phyloP scores from a whole-genome alignment of 352 stramenopile genomes.

The Pythium rishiriense region DNA sequence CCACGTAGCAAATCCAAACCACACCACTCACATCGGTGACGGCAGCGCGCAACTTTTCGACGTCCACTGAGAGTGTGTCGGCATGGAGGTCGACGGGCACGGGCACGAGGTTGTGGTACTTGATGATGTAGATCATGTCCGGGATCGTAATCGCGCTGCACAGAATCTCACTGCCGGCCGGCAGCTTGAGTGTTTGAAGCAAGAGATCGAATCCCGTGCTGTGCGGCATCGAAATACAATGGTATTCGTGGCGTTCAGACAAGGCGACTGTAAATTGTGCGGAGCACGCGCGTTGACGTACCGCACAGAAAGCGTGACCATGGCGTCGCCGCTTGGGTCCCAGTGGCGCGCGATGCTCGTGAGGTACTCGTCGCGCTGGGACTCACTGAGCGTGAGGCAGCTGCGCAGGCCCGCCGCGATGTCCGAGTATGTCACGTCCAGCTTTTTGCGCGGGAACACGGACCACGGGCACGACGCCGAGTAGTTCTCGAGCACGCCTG shows the following conservation, averaged over 20 bases:
- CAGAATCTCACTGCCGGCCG: slow-evolving; percentile 64
- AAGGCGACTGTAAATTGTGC: background rate
- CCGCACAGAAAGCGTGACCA: slow-evolving; percentile 77
- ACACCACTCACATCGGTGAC: slow-evolving; percentile 39
- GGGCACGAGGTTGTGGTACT: slow-evolving; percentile 72
- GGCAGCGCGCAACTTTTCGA: slow-evolving; percentile 41
- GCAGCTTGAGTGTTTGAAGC: slow-evolving; percentile 73
- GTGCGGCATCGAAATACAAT: background rate
- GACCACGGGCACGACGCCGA: slow-evolving; percentile 66
- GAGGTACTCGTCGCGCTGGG: slow-evolving; percentile 54
- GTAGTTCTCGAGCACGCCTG: slow-evolving; percentile 55
- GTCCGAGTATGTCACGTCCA: slow-evolving; percentile 79
- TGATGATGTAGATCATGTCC: slow-evolving; percentile 82
- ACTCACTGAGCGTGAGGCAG: slow-evolving; percentile 59
- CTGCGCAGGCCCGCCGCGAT: slow-evolving; percentile 52
- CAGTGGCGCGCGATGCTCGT: slow-evolving; percentile 51
- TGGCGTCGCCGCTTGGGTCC: slow-evolving; percentile 55
- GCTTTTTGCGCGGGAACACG: slow-evolving; percentile 80
- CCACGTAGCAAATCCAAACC: background rate
- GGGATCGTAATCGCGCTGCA: slow-evolving; percentile 85
- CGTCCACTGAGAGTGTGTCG: slow-evolving; percentile 60
- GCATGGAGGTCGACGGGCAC: slow-evolving; percentile 72
- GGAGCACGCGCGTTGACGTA: slow-evolving; percentile 21
- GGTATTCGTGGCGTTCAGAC: background rate
- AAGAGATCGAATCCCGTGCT: slow-evolving; percentile 85